Conservation (phyloP, 495 filamentous ascomycete species). For the Hypoxylon subgilvum region DNA sequence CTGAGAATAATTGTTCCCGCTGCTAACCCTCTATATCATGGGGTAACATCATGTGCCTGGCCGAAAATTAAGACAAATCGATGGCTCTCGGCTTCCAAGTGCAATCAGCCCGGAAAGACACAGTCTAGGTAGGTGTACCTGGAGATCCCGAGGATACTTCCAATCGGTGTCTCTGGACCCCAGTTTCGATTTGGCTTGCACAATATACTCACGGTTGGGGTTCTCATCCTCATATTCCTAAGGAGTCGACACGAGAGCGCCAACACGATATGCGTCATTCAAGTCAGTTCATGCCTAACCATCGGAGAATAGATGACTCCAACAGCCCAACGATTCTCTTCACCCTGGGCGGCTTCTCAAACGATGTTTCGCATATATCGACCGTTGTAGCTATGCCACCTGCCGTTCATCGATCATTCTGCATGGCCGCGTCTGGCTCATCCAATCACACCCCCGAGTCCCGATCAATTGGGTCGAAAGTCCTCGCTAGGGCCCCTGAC, state of each 20-base stretch:
- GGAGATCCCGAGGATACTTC: no score
- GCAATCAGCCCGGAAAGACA: background rate
- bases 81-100: constrained; percentile 9
- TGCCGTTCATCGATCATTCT: constrained; percentile 24
- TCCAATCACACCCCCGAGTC: constrained; percentile 22
- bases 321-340: constrained; percentile 14
- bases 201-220: constrained; percentile 4
- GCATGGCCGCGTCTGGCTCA: constrained; percentile 8
- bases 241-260: no score
- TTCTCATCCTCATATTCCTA: constrained; percentile 3
- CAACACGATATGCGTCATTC: constrained; percentile 7
- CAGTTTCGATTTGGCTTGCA: background rate
- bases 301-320: constrained; percentile 1
- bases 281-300: constrained; percentile 29
- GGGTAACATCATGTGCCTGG: constrained; percentile 17
- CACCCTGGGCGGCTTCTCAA: constrained; percentile 26
- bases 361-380: constrained; percentile 22
- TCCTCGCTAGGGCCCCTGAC: constrained; percentile 17
- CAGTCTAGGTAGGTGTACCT: no score
- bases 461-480: constrained; percentile 40
- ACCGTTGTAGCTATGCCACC: constrained; percentile 29
- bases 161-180: no score
- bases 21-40: background rate
- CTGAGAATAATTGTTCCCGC: background rate
- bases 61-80: constrained; percentile 5